These are phyloP conservation scores for Ceratocystis lukuohia DNA, from an alignment of 2,329 filamentous ascomycete species.

Conservation along the genomic window DNA sequence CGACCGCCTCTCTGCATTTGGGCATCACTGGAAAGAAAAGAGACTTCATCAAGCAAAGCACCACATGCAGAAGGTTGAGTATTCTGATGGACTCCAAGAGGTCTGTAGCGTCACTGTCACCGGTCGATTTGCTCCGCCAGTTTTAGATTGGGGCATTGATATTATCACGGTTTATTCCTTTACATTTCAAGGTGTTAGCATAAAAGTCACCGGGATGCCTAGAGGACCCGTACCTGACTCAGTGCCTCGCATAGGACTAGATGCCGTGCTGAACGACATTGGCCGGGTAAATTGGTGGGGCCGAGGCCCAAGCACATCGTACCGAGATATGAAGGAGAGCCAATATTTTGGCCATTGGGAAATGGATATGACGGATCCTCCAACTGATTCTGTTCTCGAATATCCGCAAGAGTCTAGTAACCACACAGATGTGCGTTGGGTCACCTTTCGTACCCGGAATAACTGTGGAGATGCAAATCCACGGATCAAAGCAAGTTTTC, in stretches of 20 bases:
- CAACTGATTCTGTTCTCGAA: slow-evolving; percentile 47
- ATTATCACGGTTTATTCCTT: slow-evolving; percentile 43
- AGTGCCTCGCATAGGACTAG: slow-evolving; percentile 50
- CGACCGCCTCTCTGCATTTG: slow-evolving; percentile 3
- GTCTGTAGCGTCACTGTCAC: slow-evolving; percentile 33
- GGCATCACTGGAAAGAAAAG: slow-evolving; percentile 6
- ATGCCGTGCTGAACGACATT: slow-evolving; percentile 29
- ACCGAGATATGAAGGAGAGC: slow-evolving; percentile 50
- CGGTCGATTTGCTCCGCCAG: slow-evolving; percentile 47
- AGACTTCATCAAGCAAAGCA: slow-evolving; percentile 4
- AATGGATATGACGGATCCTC: slow-evolving; percentile 27
- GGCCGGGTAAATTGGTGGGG: slow-evolving; percentile 48
- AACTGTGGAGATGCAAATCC: background rate
- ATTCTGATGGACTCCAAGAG: no score
- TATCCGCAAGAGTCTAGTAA: slow-evolving; percentile 57
- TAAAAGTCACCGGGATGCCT: slow-evolving; percentile 37
- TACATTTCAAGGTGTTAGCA: slow-evolving; percentile 33
- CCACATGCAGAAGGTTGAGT: background rate
- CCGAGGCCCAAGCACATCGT: slow-evolving; percentile 52
- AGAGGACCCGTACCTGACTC: slow-evolving; percentile 37
- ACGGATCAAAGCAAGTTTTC: slow-evolving; percentile 32
- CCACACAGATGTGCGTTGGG: slow-evolving; percentile 48
- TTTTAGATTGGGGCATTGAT: slow-evolving; percentile 47
- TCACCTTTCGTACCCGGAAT: slow-evolving; percentile 24
- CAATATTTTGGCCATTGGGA: slow-evolving; percentile 45